Percentiles rank a stretch among this genome's conserved stretches.
These are phyloP conservation scores for Suillus luteus DNA, from an alignment of 768 basidiomycete genomes.

Conservation along the genomic window DNA sequence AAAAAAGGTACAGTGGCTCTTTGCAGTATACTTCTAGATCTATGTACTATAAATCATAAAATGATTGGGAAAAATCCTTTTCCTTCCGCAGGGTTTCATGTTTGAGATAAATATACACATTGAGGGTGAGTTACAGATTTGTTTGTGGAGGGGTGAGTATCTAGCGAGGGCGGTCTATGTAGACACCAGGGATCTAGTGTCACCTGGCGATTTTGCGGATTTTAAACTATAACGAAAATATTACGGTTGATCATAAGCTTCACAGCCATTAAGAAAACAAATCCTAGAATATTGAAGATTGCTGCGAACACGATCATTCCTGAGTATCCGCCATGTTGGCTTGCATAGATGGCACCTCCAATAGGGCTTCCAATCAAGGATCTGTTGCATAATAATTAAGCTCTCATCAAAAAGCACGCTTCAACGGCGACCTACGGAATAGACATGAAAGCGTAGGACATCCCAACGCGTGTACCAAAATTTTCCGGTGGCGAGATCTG, in stretches of 20 bases:
- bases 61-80: too few relatives aligned
- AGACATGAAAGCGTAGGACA: conserved; percentile 11
- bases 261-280: neutral
- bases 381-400: neutral
- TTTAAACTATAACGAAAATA: neutral
- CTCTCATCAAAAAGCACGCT: neutral
- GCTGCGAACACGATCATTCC: neutral
- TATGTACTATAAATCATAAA: too few relatives aligned
- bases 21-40: too few relatives aligned
- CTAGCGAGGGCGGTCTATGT: neutral
- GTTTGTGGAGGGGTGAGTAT: neutral
- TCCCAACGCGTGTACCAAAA: conserved; percentile 10
- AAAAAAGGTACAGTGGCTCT: too few relatives aligned
- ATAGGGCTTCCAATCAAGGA: neutral
- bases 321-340: neutral
- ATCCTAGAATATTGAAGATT: conserved; percentile 3
- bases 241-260: neutral
- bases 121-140: neutral
- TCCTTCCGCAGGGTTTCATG: too few relatives aligned
- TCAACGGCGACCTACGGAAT: conserved; percentile 3
- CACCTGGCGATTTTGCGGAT: neutral
- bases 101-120: neutral
- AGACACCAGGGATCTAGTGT: neutral
- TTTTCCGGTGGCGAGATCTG: conserved; percentile 9
- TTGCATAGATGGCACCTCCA: neutral